Evolutionary conservation across 345 rosid genomes (phyloP).

Genomic region (Luvunga scandens): DNA sequence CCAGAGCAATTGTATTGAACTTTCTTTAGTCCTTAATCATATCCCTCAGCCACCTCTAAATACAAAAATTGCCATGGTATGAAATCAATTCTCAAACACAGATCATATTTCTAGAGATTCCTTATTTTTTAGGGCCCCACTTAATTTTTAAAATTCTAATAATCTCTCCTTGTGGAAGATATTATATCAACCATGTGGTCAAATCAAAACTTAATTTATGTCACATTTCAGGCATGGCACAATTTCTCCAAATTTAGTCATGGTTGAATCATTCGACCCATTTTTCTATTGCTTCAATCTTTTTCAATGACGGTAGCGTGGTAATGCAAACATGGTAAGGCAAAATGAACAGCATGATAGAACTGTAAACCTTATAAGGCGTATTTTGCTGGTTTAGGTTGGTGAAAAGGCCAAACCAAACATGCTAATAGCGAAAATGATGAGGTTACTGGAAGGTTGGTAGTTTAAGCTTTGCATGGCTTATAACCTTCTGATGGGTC

Average conservation of each 20-base stretch:
- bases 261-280: not conserved
- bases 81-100: not conserved
- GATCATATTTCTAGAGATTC: slow-evolving; percentile 4
- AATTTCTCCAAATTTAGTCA: not conserved
- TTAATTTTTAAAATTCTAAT: not conserved
- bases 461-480: not conserved
- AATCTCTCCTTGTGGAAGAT: not conserved
- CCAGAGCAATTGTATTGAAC: not conserved
- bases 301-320: not conserved
- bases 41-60: not conserved
- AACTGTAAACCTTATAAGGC: not conserved
- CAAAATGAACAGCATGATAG: not conserved
- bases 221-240: slow-evolving; percentile 1
- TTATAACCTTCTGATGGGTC: not conserved
- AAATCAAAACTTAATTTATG: not conserved
- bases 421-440: not conserved
- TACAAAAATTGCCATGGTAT: not conserved
- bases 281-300: not conserved
- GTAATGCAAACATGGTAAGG: not conserved
- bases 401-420: slow-evolving; percentile 17
- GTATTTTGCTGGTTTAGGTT: not conserved
- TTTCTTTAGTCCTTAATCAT: slow-evolving; percentile 12
- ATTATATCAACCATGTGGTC: not conserved
- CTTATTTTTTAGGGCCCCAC: not conserved
- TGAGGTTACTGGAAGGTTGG: not conserved